Evolutionary conservation across 495 filamentous ascomycete genomes (phyloP), one percentile per base, ranked within the genome.

Genomic region (Penicillium robsamsonii): DNA sequence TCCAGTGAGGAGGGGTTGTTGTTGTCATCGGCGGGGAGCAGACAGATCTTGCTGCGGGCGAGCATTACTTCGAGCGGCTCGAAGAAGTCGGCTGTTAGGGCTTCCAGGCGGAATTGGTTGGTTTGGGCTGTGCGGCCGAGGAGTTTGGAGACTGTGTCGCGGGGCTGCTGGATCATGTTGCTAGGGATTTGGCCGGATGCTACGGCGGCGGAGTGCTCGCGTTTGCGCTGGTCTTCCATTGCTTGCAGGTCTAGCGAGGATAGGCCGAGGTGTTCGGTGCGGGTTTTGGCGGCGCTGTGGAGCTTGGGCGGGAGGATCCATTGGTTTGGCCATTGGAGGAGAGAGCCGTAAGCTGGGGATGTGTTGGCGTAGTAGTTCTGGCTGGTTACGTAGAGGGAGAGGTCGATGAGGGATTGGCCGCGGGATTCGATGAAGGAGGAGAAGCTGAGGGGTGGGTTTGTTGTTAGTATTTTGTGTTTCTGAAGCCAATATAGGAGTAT

Each of bases 351-450:
- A 31, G 89, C 84, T 9, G 91, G 89, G 8, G 88, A 84, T 33
- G 90, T 96, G 37, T 77, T 68, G 46, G 71, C 64, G 55, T 80
- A 77, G 78, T 92, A 98, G 73, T 96, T 97, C 55, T 87, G 81
- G 59, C 85, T 87, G 38, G 90, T 94, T 65, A 92, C 85, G 73
- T 94, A 97, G 61, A 98, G 86, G 50, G 84, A 91, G 61, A 93
- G 84, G 59, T 89, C 84, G 61, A 94, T 59, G 51, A 95, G 83
- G 20, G 83, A 77, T 61, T 84, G 77, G 42, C 81, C 86, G 59
- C 84, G 83, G 27, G 81, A 77, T 63, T 80, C 77, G 55, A 91
- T 61, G 67, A 87, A 89, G 54, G 88, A 79, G 56, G 76, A 75
- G 67, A 80, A 82, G 9, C 80, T 82, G 55, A 9, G 24, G 11